Percentiles rank a stretch among this genome's conserved stretches.
Evolutionary conservation across 1,284 basidiomycete species (phyloP).

Genomic region (Ceratobasidium sp.): DNA sequence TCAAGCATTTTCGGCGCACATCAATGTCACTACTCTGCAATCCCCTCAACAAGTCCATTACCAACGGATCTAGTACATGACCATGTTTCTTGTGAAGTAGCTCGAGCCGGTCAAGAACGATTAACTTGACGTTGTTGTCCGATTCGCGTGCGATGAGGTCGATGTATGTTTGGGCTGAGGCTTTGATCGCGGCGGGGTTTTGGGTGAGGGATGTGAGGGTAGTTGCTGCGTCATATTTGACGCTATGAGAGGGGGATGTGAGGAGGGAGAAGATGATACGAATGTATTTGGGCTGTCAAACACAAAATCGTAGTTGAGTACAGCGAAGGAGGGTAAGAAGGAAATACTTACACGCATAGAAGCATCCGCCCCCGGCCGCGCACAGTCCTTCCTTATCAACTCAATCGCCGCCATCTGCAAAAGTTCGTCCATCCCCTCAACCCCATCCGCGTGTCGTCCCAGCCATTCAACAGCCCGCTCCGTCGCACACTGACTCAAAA

Average conservation of each 20-base stretch:
- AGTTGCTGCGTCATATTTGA: constrained; percentile 98
- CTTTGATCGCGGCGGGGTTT: constrained; percentile 96
- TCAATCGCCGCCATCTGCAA: constrained; percentile 98
- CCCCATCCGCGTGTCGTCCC: constrained; percentile 85
- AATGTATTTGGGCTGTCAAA: constrained; percentile 85
- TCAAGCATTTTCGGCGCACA: constrained; percentile 93
- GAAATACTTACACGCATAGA: constrained; percentile 74
- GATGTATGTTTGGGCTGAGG: constrained; percentile 91
- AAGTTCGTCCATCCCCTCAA: constrained; percentile 89
- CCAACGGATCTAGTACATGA: constrained; percentile 90
- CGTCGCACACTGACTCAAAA: constrained; percentile 91
- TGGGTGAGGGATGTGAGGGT: constrained; percentile 96
- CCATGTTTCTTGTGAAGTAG: constrained; percentile 88
- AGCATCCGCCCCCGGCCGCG: constrained; percentile 72
- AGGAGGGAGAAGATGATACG: constrained; percentile 96
- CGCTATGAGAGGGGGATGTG: constrained; percentile 90
- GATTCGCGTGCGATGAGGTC: constrained; percentile 95
- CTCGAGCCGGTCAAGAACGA: constrained; percentile 95
- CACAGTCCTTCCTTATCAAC: constrained; percentile 92
- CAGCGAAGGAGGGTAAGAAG: constrained; percentile 44
- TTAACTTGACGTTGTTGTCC: constrained; percentile 99
- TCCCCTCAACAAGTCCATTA: constrained; percentile 96
- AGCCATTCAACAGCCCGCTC: constrained; percentile 94
- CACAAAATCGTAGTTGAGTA: neutral
- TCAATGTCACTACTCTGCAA: constrained; percentile 95